Percentiles rank a stretch among this genome's conserved stretches.
Conservation (phyloP, 2,329 filamentous ascomycete species). For the Parafenestella ontariensis region DNA sequence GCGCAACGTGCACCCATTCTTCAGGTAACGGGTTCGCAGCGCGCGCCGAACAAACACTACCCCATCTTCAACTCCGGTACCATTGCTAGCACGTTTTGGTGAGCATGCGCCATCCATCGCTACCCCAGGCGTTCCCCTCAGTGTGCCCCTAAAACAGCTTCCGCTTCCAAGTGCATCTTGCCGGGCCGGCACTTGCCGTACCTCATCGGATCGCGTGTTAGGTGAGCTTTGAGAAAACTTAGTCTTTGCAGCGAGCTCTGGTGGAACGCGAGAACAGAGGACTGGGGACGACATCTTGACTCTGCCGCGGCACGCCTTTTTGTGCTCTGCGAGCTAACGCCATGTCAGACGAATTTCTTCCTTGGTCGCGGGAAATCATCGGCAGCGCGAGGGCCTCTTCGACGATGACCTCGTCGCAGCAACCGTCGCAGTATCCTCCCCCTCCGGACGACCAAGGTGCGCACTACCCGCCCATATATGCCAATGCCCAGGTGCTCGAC, state of each 20-base stretch:
- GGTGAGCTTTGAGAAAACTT: constrained; percentile 1
- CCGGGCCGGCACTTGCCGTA: constrained; percentile 3
- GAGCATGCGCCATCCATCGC: background rate
- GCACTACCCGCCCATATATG: constrained; percentile 45
- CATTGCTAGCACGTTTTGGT: background rate
- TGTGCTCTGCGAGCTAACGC: constrained; percentile 15
- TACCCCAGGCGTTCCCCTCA: constrained; percentile 1
- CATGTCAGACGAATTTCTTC: constrained; percentile 14
- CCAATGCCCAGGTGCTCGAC: constrained; percentile 13
- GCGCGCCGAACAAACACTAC: background rate
- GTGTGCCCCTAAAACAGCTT: background rate
- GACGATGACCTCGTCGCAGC: constrained; percentile 16
- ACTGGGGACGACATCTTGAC: background rate
- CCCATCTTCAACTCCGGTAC: background rate
- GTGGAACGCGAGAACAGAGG: background rate
- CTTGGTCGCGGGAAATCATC: constrained; percentile 22
- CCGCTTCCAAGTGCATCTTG: background rate
- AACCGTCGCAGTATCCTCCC: constrained; percentile 26
- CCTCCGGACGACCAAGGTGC: constrained; percentile 25
- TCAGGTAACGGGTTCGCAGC: background rate
- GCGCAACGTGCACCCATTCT: background rate
- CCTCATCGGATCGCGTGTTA: constrained; percentile 1
- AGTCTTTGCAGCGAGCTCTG: background rate
- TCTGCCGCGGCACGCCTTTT: background rate
- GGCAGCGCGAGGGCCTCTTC: constrained; percentile 9